phyloP scores from a whole-genome alignment of 2,329 filamentous ascomycete species.

The Rutstroemia sp. region DNA sequence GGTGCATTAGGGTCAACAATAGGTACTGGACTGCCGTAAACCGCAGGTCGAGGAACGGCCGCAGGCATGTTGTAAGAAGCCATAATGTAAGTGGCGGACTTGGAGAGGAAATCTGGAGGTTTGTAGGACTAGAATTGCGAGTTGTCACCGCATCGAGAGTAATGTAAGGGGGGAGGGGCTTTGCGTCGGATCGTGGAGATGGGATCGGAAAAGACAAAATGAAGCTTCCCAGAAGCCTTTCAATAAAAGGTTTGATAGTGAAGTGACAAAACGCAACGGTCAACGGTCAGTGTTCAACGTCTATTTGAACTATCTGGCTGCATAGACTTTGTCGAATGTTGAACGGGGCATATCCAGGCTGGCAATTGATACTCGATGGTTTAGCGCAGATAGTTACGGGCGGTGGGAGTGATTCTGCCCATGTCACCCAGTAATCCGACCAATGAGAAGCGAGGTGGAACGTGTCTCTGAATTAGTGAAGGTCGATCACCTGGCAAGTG shows the following conservation, averaged over 20 bases:
- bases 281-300: not conserved
- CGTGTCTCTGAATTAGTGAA: conserved; percentile 2
- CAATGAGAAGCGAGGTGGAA: not conserved
- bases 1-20: conserved; percentile 42
- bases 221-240: not conserved
- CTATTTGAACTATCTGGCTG: not conserved
- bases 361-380: not conserved
- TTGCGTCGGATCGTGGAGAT: not conserved
- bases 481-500: not conserved
- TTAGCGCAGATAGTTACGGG: not conserved
- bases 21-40: conserved; percentile 38
- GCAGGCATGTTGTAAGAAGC: conserved; percentile 36
- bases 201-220: not conserved
- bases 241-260: too few relatives aligned
- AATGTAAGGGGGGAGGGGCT: not conserved
- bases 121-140: conserved; percentile 10
- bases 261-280: not conserved
- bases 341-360: conserved; percentile 8
- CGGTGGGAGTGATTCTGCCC: not conserved
- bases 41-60: conserved; percentile 35
- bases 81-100: conserved; percentile 29
- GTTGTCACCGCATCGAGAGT: conserved; percentile 28
- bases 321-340: conserved; percentile 1
- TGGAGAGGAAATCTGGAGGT: conserved; percentile 12
- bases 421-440: not conserved